Base-by-base conservation (phyloP, 2,329 filamentous ascomycete genomes). In the Parastagonospora avenae region DNA sequence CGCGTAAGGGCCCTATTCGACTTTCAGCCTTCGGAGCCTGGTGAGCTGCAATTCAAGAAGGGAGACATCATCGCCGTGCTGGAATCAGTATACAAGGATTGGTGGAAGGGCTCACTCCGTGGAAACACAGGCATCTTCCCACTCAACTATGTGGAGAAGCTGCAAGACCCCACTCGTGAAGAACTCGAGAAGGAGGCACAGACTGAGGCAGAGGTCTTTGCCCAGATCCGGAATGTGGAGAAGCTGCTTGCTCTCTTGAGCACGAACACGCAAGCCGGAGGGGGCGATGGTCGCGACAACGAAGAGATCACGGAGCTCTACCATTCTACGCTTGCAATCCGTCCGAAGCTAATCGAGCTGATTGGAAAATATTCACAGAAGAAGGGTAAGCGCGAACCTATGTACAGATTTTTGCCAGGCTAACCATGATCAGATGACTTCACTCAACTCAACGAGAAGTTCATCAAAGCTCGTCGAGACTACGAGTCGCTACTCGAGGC, bases 331-430 rank as follows among this genome's bases (percentile, higher is more conserved):
- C 76, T 97, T 57, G 90, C 92, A 3, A 99, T 99, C 66, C 85
- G 94, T 29, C 94, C 94, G 10, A 99, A 99, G 78, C 79, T 99
- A 55, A 97, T 99, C 71, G 95, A 97, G 77, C 79, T 99, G 42
- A 99, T 99, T 71, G 94, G 95, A 56, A 97, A 97, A 74, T 99
- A 99, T 72, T 97, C 94, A 8, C 94, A 99, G 73, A 97, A 96
- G 84, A 99, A 99, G 78, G 92, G 92, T 93, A 77, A 62, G 71
- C 47, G 7, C 27, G 8, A 27, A 31, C 12, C 11, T 14, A 1
- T 2, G 12, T 10, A 31, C 15, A 16, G 39, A 8, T 5, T 28
- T 8, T 46, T 6, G 27, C 36, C 40, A 42, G 27, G 24, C 50
- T 64, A 50, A 67, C 50, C 44, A 16, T 37, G 33, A 11, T 59